These are phyloP conservation scores for Sarocladium oryzae DNA, from an alignment of 2,329 filamentous ascomycete species.

Conservation along the genomic window DNA sequence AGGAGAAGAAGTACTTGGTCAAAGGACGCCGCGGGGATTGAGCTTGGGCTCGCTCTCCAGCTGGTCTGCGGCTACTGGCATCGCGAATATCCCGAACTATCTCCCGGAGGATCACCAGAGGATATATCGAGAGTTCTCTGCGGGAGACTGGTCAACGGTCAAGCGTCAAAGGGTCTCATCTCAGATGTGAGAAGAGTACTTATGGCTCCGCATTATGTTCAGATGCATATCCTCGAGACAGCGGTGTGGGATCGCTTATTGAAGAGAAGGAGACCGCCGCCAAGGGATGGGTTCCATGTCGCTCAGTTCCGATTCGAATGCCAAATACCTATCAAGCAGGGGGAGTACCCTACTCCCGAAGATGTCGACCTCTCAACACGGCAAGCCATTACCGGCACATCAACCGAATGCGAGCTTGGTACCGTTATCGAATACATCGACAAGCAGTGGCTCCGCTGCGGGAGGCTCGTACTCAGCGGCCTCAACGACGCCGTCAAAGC, in stretches of 20 bases:
- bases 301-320: slow-evolving; percentile 30
- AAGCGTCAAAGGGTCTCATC: slow-evolving; percentile 23
- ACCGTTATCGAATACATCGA: slow-evolving; percentile 27
- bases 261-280: slow-evolving; percentile 24
- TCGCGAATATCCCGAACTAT: slow-evolving; percentile 8
- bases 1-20: slow-evolving; percentile 26
- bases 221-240: slow-evolving; percentile 31
- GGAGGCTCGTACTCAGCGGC: slow-evolving; percentile 22
- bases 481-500: slow-evolving; percentile 25
- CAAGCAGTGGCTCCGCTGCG: slow-evolving; percentile 27
- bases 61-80: slow-evolving; percentile 29
- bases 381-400: slow-evolving; percentile 28
- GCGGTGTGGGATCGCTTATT: slow-evolving; percentile 29
- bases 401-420: slow-evolving; percentile 24
- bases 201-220: slow-evolving; percentile 28
- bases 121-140: slow-evolving; percentile 26
- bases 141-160: slow-evolving; percentile 22
- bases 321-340: slow-evolving; percentile 17
- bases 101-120: slow-evolving; percentile 23
- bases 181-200: slow-evolving; percentile 22
- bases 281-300: slow-evolving; percentile 27
- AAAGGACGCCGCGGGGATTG: slow-evolving; percentile 21
- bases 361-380: slow-evolving; percentile 22
- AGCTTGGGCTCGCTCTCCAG: slow-evolving; percentile 27
- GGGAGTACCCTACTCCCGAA: slow-evolving; percentile 14